Percentiles rank a stretch among this genome's conserved stretches.
phyloP scores from a whole-genome alignment of 148 eudicot genomes.

The Rhododendron vialii region DNA sequence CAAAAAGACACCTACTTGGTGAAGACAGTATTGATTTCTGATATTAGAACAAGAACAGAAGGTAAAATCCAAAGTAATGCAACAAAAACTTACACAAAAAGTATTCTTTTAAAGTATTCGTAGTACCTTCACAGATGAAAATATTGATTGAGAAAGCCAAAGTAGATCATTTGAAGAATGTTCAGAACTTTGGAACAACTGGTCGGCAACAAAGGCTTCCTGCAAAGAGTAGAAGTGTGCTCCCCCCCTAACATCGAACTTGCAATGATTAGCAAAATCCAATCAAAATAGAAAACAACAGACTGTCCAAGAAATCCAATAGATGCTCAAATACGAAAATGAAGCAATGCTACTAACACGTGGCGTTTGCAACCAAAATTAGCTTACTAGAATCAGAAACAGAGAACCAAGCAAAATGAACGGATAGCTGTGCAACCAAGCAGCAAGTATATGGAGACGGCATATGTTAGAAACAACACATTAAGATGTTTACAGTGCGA shows the following conservation, averaged over 20 bases:
- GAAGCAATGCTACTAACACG: neutral
- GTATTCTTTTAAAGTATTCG: neutral
- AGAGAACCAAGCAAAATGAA: neutral
- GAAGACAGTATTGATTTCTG: neutral
- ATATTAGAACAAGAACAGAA: neutral
- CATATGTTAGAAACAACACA: neutral
- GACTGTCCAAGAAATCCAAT: constrained; percentile 5
- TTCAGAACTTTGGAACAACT: constrained; percentile 79
- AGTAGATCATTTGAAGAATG: constrained; percentile 69
- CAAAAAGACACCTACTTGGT: neutral
- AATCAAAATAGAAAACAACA: neutral
- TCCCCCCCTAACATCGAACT: constrained; percentile 43
- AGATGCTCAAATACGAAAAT: neutral
- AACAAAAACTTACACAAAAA: neutral
- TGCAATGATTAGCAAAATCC: constrained; percentile 3
- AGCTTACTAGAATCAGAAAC: neutral
- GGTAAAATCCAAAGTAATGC: neutral
- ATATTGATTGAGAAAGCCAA: constrained; percentile 63
- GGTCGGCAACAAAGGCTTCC: constrained; percentile 71
- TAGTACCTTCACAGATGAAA: constrained; percentile 70
- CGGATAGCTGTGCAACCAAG: neutral
- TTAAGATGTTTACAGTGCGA: neutral
- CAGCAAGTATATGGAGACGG: neutral
- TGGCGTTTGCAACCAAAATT: neutral
- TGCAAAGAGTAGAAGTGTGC: constrained; percentile 63